Evolutionary conservation across 352 stramenopile genomes (phyloP).

Genomic region (Phytophthora niederhauseri): DNA sequence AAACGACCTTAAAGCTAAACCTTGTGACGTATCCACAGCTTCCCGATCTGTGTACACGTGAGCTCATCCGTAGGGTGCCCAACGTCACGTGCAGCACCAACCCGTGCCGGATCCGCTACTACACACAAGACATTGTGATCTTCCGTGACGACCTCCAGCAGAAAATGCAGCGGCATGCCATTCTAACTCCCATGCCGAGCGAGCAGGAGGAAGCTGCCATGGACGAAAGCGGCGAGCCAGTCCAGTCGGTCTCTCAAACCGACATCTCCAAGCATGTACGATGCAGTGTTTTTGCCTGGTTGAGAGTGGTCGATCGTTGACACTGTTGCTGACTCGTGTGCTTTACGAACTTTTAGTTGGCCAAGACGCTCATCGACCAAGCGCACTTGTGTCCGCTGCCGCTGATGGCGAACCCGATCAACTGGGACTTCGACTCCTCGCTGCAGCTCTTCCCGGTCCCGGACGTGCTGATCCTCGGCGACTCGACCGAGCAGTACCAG

Average conservation of each 20-base stretch:
- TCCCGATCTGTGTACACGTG: constrained; percentile 68
- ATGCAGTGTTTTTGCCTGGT: constrained; percentile 5
- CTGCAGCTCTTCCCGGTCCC: constrained; percentile 94
- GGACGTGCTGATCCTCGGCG: constrained; percentile 87
- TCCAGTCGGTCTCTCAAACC: constrained; percentile 44
- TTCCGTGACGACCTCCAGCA: constrained; percentile 93
- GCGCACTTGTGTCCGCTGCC: constrained; percentile 93
- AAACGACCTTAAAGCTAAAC: constrained; percentile 1
- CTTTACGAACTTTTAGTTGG: constrained; percentile 48
- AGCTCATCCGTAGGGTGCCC: constrained; percentile 70
- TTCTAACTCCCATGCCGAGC: constrained; percentile 64
- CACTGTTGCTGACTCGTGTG: constrained; percentile 11
- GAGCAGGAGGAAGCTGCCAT: constrained; percentile 36
- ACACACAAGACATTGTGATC: constrained; percentile 94
- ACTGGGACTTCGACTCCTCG: constrained; percentile 94
- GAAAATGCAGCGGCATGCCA: constrained; percentile 90
- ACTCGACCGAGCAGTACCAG: constrained; percentile 85
- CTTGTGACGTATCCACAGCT: constrained; percentile 41
- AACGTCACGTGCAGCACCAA: constrained; percentile 91
- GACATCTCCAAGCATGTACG: constrained; percentile 86
- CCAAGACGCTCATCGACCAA: constrained; percentile 93
- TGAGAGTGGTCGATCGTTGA: background rate
- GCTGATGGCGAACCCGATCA: constrained; percentile 90
- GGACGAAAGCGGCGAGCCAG: constrained; percentile 30
- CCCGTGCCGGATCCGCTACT: constrained; percentile 93